Evolutionary conservation across 2,329 filamentous ascomycete genomes (phyloP).

Genomic region (Thielaviopsis ethacetica): DNA sequence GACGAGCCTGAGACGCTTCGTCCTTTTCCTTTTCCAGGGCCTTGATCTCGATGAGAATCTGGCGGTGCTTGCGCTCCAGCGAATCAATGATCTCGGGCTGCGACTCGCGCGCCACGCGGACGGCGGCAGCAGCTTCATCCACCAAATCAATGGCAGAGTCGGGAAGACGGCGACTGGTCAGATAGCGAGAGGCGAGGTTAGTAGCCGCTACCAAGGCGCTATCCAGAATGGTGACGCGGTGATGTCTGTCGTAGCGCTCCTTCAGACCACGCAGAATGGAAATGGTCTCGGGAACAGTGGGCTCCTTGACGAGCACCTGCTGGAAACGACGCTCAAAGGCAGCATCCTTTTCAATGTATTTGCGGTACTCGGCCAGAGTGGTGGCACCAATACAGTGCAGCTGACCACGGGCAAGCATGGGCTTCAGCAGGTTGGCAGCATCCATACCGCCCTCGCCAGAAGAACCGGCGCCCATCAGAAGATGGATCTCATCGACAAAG

Average conservation of each 20-base stretch:
- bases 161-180: constrained; percentile 77
- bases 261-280: constrained; percentile 97
- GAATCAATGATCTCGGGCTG: constrained; percentile 93
- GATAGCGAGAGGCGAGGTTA: constrained; percentile 82
- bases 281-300: constrained; percentile 71
- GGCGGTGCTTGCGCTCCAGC: constrained; percentile 73
- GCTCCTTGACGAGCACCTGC: constrained; percentile 94
- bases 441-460: constrained; percentile 98
- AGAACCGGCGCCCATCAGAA: constrained; percentile 92
- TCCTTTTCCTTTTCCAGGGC: constrained; percentile 89
- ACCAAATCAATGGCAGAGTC: constrained; percentile 95
- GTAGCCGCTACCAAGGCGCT: constrained; percentile 82
- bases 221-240: constrained; percentile 92
- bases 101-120: constrained; percentile 86
- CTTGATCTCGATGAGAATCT: constrained; percentile 94
- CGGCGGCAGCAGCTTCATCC: constrained; percentile 92
- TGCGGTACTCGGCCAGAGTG: constrained; percentile 86
- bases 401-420: constrained; percentile 92
- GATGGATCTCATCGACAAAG: constrained; percentile 96
- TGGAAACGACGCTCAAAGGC: constrained; percentile 98
- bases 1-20: constrained; percentile 70
- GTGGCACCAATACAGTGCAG: constrained; percentile 97
- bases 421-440: constrained; percentile 91
- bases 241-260: constrained; percentile 95
- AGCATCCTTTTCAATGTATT: constrained; percentile 97